A percentile compares a stretch with the other conserved stretches of the same genome.
These are phyloP conservation scores for Diaporthe velutina DNA, from an alignment of 2,329 filamentous ascomycete genomes.

Conservation along the genomic window DNA sequence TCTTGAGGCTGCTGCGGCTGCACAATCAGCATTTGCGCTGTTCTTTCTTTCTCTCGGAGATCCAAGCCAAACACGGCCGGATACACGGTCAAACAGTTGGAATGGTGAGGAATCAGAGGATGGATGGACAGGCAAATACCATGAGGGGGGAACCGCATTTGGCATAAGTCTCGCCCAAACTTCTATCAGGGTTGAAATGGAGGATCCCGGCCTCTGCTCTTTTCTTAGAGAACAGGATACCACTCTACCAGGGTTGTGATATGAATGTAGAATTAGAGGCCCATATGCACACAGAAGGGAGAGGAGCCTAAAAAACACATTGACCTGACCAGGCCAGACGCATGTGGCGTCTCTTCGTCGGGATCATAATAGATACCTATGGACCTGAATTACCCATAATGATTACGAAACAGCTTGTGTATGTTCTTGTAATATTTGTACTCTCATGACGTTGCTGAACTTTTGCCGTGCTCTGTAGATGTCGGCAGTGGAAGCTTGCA, in stretches of 20 bases:
- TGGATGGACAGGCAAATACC: background rate
- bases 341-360: background rate
- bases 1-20: background rate
- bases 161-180: background rate
- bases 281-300: background rate
- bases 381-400: background rate
- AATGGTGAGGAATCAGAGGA: background rate
- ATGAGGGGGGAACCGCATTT: background rate
- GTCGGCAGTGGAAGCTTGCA: too few species aligned
- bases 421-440: background rate
- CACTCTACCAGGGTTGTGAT: background rate
- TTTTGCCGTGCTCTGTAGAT: background rate
- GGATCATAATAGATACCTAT: background rate
- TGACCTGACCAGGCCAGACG: background rate
- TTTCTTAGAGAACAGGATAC: background rate
- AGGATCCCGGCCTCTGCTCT: background rate
- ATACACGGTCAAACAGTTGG: too few species aligned
- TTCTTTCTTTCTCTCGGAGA: background rate
- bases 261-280: background rate
- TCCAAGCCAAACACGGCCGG: too few species aligned
- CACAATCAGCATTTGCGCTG: background rate
- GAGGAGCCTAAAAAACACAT: background rate
- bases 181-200: background rate
- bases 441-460: background rate
- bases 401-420: background rate